These are phyloP conservation scores for Termitomyces sp. DNA, from an alignment of 768 basidiomycete genomes.

Conservation along the genomic window DNA sequence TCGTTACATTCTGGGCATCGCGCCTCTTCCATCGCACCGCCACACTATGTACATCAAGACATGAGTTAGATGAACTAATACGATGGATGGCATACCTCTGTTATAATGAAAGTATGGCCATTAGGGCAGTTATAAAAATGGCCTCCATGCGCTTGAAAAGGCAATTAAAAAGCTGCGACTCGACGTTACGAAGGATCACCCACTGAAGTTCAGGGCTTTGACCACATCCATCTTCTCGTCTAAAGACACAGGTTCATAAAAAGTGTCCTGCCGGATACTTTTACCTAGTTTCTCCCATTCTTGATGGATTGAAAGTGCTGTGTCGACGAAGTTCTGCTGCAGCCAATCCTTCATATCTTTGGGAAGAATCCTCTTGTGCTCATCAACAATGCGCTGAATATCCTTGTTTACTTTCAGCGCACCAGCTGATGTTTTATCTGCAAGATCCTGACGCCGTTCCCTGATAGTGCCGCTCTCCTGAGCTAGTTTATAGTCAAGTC, in stretches of 20 bases:
- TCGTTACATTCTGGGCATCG: conserved; percentile 56
- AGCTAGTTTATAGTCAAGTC: conserved; percentile 38
- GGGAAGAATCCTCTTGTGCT: conserved; percentile 13
- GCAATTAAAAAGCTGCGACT: background rate
- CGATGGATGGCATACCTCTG: conserved; percentile 32
- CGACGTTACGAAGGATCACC: conserved; percentile 5
- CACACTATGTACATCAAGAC: conserved; percentile 38
- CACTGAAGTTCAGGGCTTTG: conserved; percentile 45
- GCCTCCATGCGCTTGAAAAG: conserved; percentile 27
- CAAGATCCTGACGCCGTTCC: conserved; percentile 18
- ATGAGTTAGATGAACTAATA: background rate
- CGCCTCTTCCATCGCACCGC: conserved; percentile 44
- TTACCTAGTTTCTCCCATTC: conserved; percentile 42
- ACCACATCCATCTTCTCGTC: conserved; percentile 50
- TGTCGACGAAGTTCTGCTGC: conserved; percentile 31
- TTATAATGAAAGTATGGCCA: conserved; percentile 59
- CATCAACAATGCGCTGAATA: conserved; percentile 12
- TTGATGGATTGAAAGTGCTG: conserved; percentile 32
- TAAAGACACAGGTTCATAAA: conserved; percentile 48
- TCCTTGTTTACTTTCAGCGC: conserved; percentile 1
- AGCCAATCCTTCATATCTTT: conserved; percentile 38
- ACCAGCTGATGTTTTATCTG: conserved; percentile 14
- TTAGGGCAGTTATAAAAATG: conserved; percentile 51
- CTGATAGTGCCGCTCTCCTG: conserved; percentile 21
- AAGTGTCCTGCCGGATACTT: conserved; percentile 34